Evolutionary conservation across 768 basidiomycete species (phyloP).

Genomic region (Termitomyces titanicus): DNA sequence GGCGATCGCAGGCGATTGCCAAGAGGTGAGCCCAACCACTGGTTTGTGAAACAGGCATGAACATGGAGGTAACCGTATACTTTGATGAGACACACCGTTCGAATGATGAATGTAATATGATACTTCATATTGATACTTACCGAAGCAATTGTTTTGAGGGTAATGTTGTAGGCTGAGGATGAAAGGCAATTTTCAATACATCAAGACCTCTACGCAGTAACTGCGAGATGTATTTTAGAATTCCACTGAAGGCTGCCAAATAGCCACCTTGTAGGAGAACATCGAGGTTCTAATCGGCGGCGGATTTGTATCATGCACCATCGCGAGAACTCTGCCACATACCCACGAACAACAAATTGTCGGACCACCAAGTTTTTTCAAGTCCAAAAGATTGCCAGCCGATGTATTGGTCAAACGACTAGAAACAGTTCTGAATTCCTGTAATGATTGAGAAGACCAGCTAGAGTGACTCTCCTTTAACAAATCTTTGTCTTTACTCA

Average conservation of each 20-base stretch:
- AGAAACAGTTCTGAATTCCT: constrained; percentile 41
- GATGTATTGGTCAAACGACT: constrained; percentile 32
- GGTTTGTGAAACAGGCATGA: background rate
- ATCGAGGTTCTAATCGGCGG: constrained; percentile 35
- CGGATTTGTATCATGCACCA: background rate
- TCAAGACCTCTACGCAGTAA: background rate
- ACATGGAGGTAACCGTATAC: background rate
- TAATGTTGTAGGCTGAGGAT: constrained; percentile 46
- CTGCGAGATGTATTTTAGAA: constrained; percentile 49
- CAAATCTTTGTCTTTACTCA: constrained; percentile 17
- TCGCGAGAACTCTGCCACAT: constrained; percentile 3
- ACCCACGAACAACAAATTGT: constrained; percentile 54
- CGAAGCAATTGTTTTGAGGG: constrained; percentile 45
- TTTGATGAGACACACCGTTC: constrained; percentile 32
- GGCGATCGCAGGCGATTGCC: constrained; percentile 42
- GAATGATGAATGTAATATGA: constrained; percentile 44
- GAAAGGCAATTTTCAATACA: background rate
- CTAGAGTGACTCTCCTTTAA: background rate
- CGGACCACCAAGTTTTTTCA: constrained; percentile 43
- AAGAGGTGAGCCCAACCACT: constrained; percentile 40
- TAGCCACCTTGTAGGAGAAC: constrained; percentile 40
- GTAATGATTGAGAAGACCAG: background rate
- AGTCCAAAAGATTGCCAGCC: constrained; percentile 33
- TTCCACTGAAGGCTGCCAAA: constrained; percentile 28
- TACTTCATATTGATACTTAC: constrained; percentile 30